Evolutionary conservation across 2,329 filamentous ascomycete species (phyloP).

Genomic region (Paecilomyces niveus): DNA sequence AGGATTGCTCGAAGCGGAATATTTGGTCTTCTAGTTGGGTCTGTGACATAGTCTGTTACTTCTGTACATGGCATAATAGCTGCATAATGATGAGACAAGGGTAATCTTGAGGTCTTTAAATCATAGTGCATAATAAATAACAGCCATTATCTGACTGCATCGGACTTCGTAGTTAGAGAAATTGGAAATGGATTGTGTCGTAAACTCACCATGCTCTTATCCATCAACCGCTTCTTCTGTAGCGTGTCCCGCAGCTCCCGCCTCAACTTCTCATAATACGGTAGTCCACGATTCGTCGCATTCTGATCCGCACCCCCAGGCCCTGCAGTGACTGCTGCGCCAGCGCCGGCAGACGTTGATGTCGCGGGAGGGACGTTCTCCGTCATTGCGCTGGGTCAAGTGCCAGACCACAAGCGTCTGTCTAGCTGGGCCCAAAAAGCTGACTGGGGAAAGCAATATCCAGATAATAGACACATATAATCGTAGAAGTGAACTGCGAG

Average conservation of each 20-base stretch:
- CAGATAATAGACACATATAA: not conserved
- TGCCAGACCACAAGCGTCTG: not conserved
- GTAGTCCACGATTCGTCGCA: constrained; percentile 38
- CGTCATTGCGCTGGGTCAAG: constrained; percentile 23
- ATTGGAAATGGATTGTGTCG: not conserved
- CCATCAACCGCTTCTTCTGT: constrained; percentile 57
- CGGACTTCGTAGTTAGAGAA: too few relatives aligned
- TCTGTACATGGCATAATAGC: not conserved
- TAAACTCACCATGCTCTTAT: constrained; percentile 50
- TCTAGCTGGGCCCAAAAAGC: not conserved
- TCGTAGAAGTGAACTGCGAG: not conserved
- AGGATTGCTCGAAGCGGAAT: constrained; percentile 72
- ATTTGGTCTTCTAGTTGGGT: constrained; percentile 70
- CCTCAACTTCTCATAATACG: constrained; percentile 68
- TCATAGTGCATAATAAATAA: too few relatives aligned
- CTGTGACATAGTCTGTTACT: constrained; percentile 27
- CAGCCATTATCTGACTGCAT: too few relatives aligned
- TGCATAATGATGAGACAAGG: not conserved
- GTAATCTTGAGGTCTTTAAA: not conserved
- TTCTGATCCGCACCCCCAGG: constrained; percentile 13
- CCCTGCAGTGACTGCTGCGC: constrained; percentile 5
- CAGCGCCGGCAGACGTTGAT: constrained; percentile 5
- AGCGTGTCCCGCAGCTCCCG: constrained; percentile 61
- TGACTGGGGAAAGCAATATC: not conserved
- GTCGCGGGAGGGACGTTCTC: constrained; percentile 33